phyloP scores from a whole-genome alignment of 2,329 filamentous ascomycete genomes.

The Pyricularia sp. region DNA sequence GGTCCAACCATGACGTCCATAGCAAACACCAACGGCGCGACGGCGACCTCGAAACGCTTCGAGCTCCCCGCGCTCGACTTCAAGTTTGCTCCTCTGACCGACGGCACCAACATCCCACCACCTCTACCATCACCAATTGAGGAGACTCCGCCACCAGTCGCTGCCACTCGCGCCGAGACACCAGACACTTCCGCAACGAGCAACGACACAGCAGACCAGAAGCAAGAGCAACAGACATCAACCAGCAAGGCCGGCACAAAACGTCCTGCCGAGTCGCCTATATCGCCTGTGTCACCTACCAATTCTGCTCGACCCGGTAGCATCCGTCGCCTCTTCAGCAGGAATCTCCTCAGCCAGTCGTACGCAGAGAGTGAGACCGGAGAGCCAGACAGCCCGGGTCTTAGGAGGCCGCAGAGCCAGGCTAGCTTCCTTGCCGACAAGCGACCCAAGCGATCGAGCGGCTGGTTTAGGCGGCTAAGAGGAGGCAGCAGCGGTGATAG shows the following conservation, averaged over 20 bases:
- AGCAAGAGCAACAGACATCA: slow-evolving; percentile 8
- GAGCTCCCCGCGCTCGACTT: slow-evolving; percentile 50
- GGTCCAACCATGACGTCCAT: slow-evolving; percentile 16
- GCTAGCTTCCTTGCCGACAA: slow-evolving; percentile 41
- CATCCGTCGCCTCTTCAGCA: slow-evolving; percentile 48
- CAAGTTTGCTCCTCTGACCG: slow-evolving; percentile 49
- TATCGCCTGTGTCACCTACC: slow-evolving; percentile 40
- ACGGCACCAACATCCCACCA: slow-evolving; percentile 51
- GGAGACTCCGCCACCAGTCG: slow-evolving; percentile 34
- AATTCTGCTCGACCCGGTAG: slow-evolving; percentile 43
- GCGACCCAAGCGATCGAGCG: slow-evolving; percentile 41
- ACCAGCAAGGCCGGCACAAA: slow-evolving; percentile 31
- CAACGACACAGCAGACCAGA: slow-evolving; percentile 23
- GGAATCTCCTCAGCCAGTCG: slow-evolving; percentile 42
- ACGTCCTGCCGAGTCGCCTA: slow-evolving; percentile 36
- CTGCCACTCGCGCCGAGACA: slow-evolving; percentile 17
- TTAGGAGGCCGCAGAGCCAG: slow-evolving; percentile 25
- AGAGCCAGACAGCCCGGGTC: slow-evolving; percentile 29
- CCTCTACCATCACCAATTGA: slow-evolving; percentile 44
- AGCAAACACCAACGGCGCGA: slow-evolving; percentile 12
- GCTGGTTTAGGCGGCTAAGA: slow-evolving; percentile 49
- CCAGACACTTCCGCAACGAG: slow-evolving; percentile 21
- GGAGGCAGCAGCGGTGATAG: slow-evolving; percentile 22
- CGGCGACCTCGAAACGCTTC: slow-evolving; percentile 26
- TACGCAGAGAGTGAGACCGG: slow-evolving; percentile 37